phyloP scores from a whole-genome alignment of 1,284 basidiomycete genomes.

The Earliella scabrosa region DNA sequence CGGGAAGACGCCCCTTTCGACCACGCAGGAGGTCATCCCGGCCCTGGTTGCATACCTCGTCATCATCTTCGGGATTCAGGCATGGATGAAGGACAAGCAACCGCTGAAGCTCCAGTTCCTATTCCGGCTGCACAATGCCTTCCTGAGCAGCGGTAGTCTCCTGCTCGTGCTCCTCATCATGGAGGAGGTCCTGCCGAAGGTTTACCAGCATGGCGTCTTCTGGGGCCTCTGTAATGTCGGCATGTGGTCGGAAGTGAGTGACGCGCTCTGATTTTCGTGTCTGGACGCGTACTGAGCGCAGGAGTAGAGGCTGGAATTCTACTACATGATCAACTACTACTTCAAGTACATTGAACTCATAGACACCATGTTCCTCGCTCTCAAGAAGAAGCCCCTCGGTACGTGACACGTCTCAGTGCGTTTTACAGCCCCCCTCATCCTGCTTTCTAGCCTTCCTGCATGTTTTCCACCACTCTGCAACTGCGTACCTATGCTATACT shows the following conservation, averaged over 20 bases:
- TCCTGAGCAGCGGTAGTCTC: constrained; percentile 83
- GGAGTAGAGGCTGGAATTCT: constrained; percentile 81
- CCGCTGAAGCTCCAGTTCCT: constrained; percentile 83
- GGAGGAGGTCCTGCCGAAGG: constrained; percentile 86
- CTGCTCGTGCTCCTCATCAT: constrained; percentile 86
- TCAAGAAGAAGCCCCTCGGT: constrained; percentile 98
- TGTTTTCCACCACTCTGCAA: constrained; percentile 99
- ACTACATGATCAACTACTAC: constrained; percentile 99
- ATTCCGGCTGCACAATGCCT: constrained; percentile 93
- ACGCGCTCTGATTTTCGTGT: constrained; percentile 15
- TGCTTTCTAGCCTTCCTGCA: constrained; percentile 83
- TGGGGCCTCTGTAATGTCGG: constrained; percentile 78
- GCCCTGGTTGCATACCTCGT: constrained; percentile 84
- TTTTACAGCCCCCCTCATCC: constrained; percentile 1
- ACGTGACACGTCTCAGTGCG: constrained; percentile 31
- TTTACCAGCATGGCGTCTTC: constrained; percentile 73
- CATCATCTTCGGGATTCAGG: constrained; percentile 87
- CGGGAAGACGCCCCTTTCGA: constrained; percentile 83
- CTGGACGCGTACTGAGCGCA: constrained; percentile 4
- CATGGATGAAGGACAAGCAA: constrained; percentile 81
- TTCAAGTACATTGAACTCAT: constrained; percentile 95
- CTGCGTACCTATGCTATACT: constrained; percentile 91
- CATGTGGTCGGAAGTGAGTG: constrained; percentile 84
- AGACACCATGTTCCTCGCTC: constrained; percentile 96
- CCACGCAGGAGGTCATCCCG: constrained; percentile 70